A percentile compares a stretch with the other conserved stretches of the same genome.
Conservation (phyloP, 352 stramenopile genomes). For the Pythium graminicola region DNA sequence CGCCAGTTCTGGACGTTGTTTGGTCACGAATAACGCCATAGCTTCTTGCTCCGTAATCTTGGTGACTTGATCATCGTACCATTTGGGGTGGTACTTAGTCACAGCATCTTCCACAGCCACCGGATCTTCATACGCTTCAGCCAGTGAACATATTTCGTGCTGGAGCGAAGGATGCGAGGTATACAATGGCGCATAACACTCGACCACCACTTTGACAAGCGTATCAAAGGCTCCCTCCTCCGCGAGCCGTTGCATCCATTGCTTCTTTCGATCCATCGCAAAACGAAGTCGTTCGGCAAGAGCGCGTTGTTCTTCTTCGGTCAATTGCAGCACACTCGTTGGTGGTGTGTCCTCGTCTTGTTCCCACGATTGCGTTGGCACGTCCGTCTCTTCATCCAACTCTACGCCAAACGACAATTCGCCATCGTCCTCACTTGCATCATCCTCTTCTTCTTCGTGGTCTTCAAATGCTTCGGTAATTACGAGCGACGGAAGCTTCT, state of each 20-base stretch:
- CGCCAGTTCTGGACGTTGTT: constrained; percentile 28
- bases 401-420: constrained; percentile 8
- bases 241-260: constrained; percentile 50
- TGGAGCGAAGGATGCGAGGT: constrained; percentile 20
- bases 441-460: constrained; percentile 37
- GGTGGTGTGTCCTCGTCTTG: background rate
- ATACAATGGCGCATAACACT: constrained; percentile 65
- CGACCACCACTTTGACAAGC: constrained; percentile 42
- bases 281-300: constrained; percentile 38
- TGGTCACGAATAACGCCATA: constrained; percentile 44
- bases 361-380: background rate
- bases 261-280: constrained; percentile 60
- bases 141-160: background rate
- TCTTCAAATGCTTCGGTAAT: constrained; percentile 53
- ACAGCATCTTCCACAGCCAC: constrained; percentile 23
- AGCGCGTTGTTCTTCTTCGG: constrained; percentile 20
- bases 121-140: constrained; percentile 14
- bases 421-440: background rate
- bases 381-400: constrained; percentile 19
- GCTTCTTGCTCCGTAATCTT: constrained; percentile 61
- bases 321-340: background rate
- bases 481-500: constrained; percentile 33
- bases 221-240: constrained; percentile 16
- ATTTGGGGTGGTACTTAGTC: constrained; percentile 41
- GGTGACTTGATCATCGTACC: constrained; percentile 51